Base-by-base conservation (phyloP, 345 rosid species). In the Adansonia digitata region DNA sequence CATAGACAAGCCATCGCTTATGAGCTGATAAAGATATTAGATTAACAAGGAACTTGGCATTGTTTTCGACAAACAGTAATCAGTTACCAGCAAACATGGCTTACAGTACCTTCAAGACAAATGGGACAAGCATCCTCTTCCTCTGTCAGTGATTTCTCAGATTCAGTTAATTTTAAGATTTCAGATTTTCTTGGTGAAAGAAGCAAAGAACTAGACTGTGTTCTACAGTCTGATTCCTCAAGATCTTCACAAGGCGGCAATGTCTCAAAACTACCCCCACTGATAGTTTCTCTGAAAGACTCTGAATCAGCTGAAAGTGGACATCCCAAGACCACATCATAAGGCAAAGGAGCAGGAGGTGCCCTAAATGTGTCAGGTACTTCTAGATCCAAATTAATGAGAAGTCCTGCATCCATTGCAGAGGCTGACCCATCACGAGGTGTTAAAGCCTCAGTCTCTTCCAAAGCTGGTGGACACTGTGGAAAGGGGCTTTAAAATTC, bases 61-160 rank as follows among this genome's bases (percentile, higher is more conserved):
- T 34, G 2, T 72, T 12, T 68, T 62, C 11, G 46, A 49, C 26
- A 56, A 45, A 18, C 73, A 55, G 27, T 45, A 42, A 18, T n/a
- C 18, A 29, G 27, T 69, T 9, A 62, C 46, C 68, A 52, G 67
- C 20, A 67, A 53, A n/a, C n/a, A n/a, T n/a, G n/a, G n/a, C n/a
- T 71, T 31, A 76, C 60, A 18, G 52, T 81, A 90, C 97, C 97
- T 89, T 94, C 97, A 65, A 94, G 85, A 82, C 97, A 94, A 78
- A 86, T 92, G 61, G 97, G 97, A 72, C 97, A 94, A 53, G 72
- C 82, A 51, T 91, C 97, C 74, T 94, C 97, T 77, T 94, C 97
- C 78, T 92, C 97, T 24, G 75, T 70, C 3, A 45, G 63, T 4
- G 68, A 75, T 17, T 61, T 63, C 56, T 77, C 27, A 10, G 67